Evolutionary conservation across 1,284 basidiomycete genomes (phyloP).

Genomic region (Sporisorium sorghi): DNA sequence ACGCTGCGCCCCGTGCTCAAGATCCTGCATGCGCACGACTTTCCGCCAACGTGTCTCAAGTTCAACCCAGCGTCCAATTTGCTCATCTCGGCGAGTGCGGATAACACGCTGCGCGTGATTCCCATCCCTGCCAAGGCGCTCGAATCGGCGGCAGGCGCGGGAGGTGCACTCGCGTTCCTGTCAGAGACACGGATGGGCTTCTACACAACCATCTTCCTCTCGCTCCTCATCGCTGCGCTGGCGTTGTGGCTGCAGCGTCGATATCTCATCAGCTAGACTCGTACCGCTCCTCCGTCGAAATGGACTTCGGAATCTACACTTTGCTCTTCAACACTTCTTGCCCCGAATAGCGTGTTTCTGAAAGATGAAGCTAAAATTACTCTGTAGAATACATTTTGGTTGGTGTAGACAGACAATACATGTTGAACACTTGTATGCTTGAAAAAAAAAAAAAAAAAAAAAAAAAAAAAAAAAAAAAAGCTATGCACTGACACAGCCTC

Average conservation of each 20-base stretch:
- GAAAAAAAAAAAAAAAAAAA: no score
- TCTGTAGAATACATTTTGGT: slow-evolving; percentile 4
- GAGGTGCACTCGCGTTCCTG: slow-evolving; percentile 40
- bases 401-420: slow-evolving; percentile 20
- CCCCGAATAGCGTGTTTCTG: no score
- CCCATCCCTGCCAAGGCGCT: slow-evolving; percentile 66
- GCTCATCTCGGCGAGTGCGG: slow-evolving; percentile 91
- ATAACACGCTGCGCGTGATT: slow-evolving; percentile 86
- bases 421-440: not conserved
- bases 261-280: slow-evolving; percentile 27
- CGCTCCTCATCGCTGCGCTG: slow-evolving; percentile 35
- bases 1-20: slow-evolving; percentile 83
- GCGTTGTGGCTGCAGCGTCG: slow-evolving; percentile 38
- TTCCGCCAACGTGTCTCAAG: slow-evolving; percentile 87
- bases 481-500: no score
- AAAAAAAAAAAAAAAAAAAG: no score
- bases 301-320: slow-evolving; percentile 2
- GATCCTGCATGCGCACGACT: slow-evolving; percentile 93
- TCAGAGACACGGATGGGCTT: slow-evolving; percentile 48
- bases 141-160: slow-evolving; percentile 15
- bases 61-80: slow-evolving; percentile 85
- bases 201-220: slow-evolving; percentile 49
- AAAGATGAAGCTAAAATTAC: not conserved
- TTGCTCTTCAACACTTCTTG: not conserved
- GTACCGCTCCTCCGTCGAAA: no score